A percentile compares a stretch with the other conserved stretches of the same genome.
phyloP scores from a whole-genome alignment of 1,284 basidiomycete species.

The Leccinum fuscescens region DNA sequence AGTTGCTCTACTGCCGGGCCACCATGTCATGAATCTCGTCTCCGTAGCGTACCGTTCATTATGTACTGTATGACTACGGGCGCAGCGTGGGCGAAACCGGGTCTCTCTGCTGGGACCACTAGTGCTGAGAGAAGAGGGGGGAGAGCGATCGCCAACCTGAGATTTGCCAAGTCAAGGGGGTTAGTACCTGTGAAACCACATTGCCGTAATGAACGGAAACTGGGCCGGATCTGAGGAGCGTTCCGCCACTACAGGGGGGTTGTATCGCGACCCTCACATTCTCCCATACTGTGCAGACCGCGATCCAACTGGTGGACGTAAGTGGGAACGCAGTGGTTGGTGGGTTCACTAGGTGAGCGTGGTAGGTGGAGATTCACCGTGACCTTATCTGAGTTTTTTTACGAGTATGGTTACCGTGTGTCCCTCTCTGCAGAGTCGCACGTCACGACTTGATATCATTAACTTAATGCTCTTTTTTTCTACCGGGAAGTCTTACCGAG shows the following conservation, averaged over 20 bases:
- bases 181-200: constrained; percentile 4
- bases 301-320: constrained; percentile 15
- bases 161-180: constrained; percentile 23
- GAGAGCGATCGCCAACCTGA: constrained; percentile 18
- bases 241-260: constrained; percentile 17
- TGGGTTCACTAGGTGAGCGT: background rate
- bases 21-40: background rate
- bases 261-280: constrained; percentile 5
- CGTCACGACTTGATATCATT: constrained; percentile 12
- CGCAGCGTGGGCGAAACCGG: constrained; percentile 1
- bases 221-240: constrained; percentile 11
- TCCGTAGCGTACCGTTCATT: constrained; percentile 6
- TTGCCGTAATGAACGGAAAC: constrained; percentile 31
- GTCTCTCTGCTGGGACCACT: background rate
- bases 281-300: background rate
- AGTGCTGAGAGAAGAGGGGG: background rate
- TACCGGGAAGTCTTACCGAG: constrained; percentile 31
- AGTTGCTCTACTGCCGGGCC: background rate
- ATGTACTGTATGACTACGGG: constrained; percentile 13
- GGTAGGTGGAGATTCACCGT: constrained; percentile 2
- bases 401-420: constrained; percentile 19
- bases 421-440: constrained; percentile 17
- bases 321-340: constrained; percentile 8
- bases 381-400: constrained; percentile 23
- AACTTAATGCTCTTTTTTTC: constrained; percentile 17